These are phyloP conservation scores for Rhodofomes roseus DNA, from an alignment of 1,284 basidiomycete genomes.

Conservation along the genomic window DNA sequence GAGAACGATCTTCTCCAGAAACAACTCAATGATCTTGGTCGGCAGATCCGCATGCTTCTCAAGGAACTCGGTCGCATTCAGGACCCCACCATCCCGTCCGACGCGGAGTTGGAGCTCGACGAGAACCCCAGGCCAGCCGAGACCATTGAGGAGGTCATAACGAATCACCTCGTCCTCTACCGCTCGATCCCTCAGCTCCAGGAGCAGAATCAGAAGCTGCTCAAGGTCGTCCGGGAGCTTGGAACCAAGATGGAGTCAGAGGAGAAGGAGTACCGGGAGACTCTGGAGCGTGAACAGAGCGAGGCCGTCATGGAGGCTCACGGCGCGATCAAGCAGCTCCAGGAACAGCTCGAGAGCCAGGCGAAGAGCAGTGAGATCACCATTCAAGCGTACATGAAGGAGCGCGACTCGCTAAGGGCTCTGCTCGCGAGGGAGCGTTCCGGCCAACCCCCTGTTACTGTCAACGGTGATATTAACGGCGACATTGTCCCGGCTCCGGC, in stretches of 20 bases:
- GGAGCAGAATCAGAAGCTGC: slow-evolving; percentile 85
- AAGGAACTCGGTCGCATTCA: slow-evolving; percentile 79
- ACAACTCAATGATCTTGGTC: slow-evolving; percentile 83
- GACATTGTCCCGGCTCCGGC: slow-evolving; percentile 17
- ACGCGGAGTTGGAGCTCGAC: slow-evolving; percentile 62
- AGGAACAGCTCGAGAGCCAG: slow-evolving; percentile 69
- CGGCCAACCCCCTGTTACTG: slow-evolving; percentile 8
- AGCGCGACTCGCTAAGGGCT: slow-evolving; percentile 82
- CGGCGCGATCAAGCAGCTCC: slow-evolving; percentile 78
- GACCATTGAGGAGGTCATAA: slow-evolving; percentile 78
- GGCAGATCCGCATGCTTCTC: slow-evolving; percentile 79
- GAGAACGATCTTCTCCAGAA: slow-evolving; percentile 75
- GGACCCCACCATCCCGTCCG: slow-evolving; percentile 75
- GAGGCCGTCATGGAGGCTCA: slow-evolving; percentile 86
- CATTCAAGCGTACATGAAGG: slow-evolving; percentile 79
- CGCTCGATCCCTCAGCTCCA: slow-evolving; percentile 78
- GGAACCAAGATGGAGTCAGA: slow-evolving; percentile 76
- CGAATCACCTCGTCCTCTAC: slow-evolving; percentile 89
- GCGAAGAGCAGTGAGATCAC: slow-evolving; percentile 66
- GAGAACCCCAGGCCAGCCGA: slow-evolving; percentile 39
- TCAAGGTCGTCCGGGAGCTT: slow-evolving; percentile 81
- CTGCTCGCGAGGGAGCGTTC: slow-evolving; percentile 56
- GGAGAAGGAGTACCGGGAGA: slow-evolving; percentile 65
- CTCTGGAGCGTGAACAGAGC: slow-evolving; percentile 67
- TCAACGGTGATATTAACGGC: slow-evolving; percentile 29